Percentiles rank a stretch among this genome's conserved stretches.
Conservation (phyloP, 1,139 yeast species). For the Candida sanyaensis region DNA sequence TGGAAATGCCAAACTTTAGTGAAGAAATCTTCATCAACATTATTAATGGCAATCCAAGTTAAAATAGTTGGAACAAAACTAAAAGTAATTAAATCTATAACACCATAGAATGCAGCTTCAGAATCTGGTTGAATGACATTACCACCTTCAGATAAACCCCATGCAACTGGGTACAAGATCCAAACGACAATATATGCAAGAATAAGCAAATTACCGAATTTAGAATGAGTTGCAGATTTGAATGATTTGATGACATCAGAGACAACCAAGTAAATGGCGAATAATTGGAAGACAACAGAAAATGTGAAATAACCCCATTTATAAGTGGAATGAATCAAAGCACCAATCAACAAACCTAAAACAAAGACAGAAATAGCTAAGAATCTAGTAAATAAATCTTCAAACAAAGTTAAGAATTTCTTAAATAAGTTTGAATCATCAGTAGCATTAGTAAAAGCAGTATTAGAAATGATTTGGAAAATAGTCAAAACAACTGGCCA, state of each 20-base stretch:
- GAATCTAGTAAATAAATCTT: slow-evolving; percentile 32
- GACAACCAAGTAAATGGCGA: slow-evolving; percentile 33
- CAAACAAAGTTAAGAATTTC: slow-evolving; percentile 24
- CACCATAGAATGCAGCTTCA: slow-evolving; percentile 68
- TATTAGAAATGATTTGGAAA: slow-evolving; percentile 47
- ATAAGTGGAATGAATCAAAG: slow-evolving; percentile 55
- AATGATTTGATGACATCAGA: slow-evolving; percentile 13
- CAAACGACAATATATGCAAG: slow-evolving; percentile 36
- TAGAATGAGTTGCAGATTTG: slow-evolving; percentile 16
- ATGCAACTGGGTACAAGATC: slow-evolving; percentile 55
- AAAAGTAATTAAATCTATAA: slow-evolving; percentile 53
- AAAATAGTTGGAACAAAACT: slow-evolving; percentile 41
- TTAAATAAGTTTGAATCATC: slow-evolving; percentile 22
- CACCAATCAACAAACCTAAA: slow-evolving; percentile 55
- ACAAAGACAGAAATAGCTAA: slow-evolving; percentile 52
- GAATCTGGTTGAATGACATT: slow-evolving; percentile 64
- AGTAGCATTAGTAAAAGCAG: slow-evolving; percentile 19
- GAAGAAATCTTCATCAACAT: slow-evolving; percentile 34
- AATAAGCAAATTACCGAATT: slow-evolving; percentile 29
- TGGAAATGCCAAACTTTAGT: slow-evolving; percentile 22
- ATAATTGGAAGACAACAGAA: slow-evolving; percentile 37
- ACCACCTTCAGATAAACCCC: slow-evolving; percentile 73
- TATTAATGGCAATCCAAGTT: slow-evolving; percentile 30
- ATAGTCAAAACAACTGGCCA: slow-evolving; percentile 56
- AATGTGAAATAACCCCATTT: slow-evolving; percentile 67